These are phyloP conservation scores for Neostapfia colusana DNA, from an alignment of 176 grass and related monocot species.

Conservation along the genomic window DNA sequence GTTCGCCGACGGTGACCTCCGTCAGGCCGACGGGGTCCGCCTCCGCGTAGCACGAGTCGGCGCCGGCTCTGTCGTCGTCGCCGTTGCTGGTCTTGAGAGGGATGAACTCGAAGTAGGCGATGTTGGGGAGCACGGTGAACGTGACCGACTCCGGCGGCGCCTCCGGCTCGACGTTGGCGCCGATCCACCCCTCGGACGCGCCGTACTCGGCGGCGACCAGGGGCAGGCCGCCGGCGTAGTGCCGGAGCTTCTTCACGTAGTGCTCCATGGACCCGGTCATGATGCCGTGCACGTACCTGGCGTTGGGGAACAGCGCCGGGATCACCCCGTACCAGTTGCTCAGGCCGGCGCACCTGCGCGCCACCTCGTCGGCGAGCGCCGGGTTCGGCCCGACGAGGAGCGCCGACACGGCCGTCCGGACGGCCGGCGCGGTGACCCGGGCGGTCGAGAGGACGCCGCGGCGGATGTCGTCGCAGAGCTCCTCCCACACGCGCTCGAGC, in stretches of 20 bases:
- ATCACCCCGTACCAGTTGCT: conserved; percentile 96
- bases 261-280: conserved; percentile 94
- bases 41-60: conserved; percentile 26
- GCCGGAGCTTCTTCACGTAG: conserved; percentile 76
- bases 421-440: conserved; percentile 42
- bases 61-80: background rate
- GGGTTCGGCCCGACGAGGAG: conserved; percentile 54
- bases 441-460: conserved; percentile 43
- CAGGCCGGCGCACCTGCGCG: conserved; percentile 45
- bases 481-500: conserved; percentile 69
- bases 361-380: conserved; percentile 58
- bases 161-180: conserved; percentile 58
- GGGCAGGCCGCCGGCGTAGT: conserved; percentile 73
- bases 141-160: conserved; percentile 52
- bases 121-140: conserved; percentile 81
- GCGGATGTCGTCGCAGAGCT: conserved; percentile 70
- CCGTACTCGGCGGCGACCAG: conserved; percentile 82
- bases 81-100: conserved; percentile 31
- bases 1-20: conserved; percentile 68
- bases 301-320: conserved; percentile 75
- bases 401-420: conserved; percentile 53
- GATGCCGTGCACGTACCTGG: conserved; percentile 79
- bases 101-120: conserved; percentile 90
- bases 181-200: conserved; percentile 83
- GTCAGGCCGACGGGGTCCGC: conserved; percentile 61